phyloP scores from a whole-genome alignment of 2,329 filamentous ascomycete genomes.

The Cytospora schulzeri region DNA sequence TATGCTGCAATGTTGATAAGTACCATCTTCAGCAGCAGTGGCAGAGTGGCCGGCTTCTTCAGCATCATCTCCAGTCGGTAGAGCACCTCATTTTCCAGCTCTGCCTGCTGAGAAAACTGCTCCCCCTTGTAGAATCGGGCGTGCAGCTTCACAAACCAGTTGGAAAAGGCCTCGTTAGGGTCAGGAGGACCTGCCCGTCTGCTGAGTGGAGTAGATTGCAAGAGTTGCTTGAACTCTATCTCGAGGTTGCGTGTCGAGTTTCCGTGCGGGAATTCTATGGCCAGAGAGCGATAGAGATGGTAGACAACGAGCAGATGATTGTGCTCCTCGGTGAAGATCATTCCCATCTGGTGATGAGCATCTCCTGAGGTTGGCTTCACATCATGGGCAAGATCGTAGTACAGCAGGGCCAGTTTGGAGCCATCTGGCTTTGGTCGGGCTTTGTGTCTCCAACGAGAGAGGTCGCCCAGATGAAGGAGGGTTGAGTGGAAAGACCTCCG shows the following conservation, averaged over 20 bases:
- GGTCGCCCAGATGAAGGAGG: slow-evolving; percentile 84
- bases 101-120: slow-evolving; percentile 72
- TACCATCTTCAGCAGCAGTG: slow-evolving; percentile 74
- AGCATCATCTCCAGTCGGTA: slow-evolving; percentile 74
- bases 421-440: slow-evolving; percentile 72
- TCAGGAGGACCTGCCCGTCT: slow-evolving; percentile 47
- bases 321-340: slow-evolving; percentile 76
- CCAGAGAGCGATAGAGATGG: slow-evolving; percentile 82
- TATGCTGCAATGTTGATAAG: slow-evolving; percentile 87
- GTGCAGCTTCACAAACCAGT: slow-evolving; percentile 86
- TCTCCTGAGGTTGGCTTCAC: slow-evolving; percentile 78
- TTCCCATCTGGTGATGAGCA: slow-evolving; percentile 87
- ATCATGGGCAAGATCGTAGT: slow-evolving; percentile 80
- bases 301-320: slow-evolving; percentile 87
- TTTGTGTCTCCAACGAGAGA: slow-evolving; percentile 83
- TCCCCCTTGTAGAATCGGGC: slow-evolving; percentile 80
- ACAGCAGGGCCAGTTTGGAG: slow-evolving; percentile 78
- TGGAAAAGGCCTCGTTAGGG: slow-evolving; percentile 65
- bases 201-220: slow-evolving; percentile 40
- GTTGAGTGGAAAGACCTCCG: slow-evolving; percentile 76
- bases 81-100: slow-evolving; percentile 84
- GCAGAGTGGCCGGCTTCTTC: slow-evolving; percentile 66
- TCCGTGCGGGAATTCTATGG: slow-evolving; percentile 72
- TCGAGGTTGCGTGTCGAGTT: slow-evolving; percentile 76
- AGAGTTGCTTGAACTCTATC: slow-evolving; percentile 68